These are phyloP conservation scores for Phoma sp. DNA, from an alignment of 2,329 filamentous ascomycete species.

Conservation along the genomic window DNA sequence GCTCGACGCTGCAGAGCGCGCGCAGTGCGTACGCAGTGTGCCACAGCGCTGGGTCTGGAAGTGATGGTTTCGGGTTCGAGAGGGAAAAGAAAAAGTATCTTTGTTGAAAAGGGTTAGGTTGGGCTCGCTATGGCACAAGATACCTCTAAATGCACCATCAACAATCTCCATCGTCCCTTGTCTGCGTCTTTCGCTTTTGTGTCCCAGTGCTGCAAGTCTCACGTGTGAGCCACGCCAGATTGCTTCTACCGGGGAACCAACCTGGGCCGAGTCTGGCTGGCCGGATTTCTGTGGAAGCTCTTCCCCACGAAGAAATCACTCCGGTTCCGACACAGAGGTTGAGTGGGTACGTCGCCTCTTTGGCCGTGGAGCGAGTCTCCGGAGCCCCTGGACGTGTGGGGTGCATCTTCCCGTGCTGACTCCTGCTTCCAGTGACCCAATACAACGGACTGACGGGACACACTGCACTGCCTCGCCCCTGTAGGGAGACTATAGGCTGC, in stretches of 20 bases:
- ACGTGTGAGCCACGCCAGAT: conserved; percentile 2
- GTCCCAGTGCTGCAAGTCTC: conserved; percentile 5
- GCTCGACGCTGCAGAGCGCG: conserved; percentile 3
- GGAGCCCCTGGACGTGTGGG: background rate
- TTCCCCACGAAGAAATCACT: conserved; percentile 22
- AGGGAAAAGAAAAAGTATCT: conserved; percentile 6
- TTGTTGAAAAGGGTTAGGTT: conserved; percentile 3
- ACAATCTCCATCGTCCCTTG: conserved; percentile 29
- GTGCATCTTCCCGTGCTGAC: background rate
- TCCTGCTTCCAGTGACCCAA: background rate
- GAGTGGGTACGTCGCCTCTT: conserved; percentile 3
- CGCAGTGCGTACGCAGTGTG: background rate
- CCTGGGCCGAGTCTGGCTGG: background rate
- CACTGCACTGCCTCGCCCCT: too few relatives aligned
- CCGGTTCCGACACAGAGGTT: conserved; percentile 19
- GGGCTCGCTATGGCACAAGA: conserved; percentile 2
- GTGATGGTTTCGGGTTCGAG: background rate
- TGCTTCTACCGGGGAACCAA: conserved; percentile 9
- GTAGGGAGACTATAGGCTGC: too few relatives aligned
- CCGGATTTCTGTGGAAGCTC: conserved; percentile 6
- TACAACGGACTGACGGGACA: background rate
- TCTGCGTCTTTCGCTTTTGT: background rate
- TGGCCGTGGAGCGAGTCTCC: background rate
- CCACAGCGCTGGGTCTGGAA: background rate
- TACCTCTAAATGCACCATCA: conserved; percentile 13